Conservation (phyloP, 2,329 filamentous ascomycete genomes). For the Fusarium sp. region DNA sequence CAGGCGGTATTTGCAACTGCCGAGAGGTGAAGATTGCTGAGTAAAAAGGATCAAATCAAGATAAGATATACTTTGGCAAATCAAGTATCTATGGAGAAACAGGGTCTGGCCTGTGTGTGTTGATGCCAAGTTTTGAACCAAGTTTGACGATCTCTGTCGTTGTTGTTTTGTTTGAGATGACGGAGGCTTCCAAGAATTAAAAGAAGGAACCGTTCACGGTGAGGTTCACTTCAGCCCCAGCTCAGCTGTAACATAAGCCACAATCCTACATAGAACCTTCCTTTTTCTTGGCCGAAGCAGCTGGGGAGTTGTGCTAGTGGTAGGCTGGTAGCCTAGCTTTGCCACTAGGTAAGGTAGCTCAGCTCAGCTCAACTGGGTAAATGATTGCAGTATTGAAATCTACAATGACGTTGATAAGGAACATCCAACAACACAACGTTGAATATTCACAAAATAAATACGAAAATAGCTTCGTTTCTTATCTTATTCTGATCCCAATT, state of each 20-base stretch:
- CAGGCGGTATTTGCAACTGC: constrained; percentile 1
- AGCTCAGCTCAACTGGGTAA: constrained; percentile 5
- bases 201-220: background rate
- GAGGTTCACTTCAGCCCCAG: constrained; percentile 23
- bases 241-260: constrained; percentile 22
- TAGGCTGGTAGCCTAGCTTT: background rate
- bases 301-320: constrained; percentile 25
- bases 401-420: constrained; percentile 1
- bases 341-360: constrained; percentile 22
- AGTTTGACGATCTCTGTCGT: constrained; percentile 17
- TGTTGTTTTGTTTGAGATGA: constrained; percentile 25
- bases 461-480: constrained; percentile 1
- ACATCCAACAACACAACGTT: background rate
- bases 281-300: constrained; percentile 25
- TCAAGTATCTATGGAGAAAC: constrained; percentile 7
- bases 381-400: constrained; percentile 4
- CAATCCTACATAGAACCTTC: constrained; percentile 28
- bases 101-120: constrained; percentile 9
- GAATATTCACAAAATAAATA: background rate
- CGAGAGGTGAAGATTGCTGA: constrained; percentile 17
- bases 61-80: background rate
- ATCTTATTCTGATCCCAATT: background rate
- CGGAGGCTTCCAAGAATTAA: constrained; percentile 13
- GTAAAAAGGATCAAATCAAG: constrained; percentile 9
- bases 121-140: constrained; percentile 5